A percentile compares a stretch with the other conserved stretches of the same genome.
Evolutionary conservation across 345 rosid genomes (phyloP).

Genomic region (Eucalyptus caleyi): DNA sequence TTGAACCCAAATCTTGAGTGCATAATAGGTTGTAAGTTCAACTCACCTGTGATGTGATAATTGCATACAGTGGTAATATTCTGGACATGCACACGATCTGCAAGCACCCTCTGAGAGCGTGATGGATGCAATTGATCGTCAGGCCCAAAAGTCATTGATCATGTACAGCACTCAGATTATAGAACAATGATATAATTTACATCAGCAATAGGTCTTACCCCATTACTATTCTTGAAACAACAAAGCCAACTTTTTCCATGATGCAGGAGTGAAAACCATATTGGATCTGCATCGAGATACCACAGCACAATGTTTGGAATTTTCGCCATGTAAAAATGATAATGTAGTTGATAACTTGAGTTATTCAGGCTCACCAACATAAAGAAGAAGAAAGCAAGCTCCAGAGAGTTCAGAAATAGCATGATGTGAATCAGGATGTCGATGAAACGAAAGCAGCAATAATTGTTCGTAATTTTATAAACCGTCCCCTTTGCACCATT

Average conservation of each 20-base stretch:
- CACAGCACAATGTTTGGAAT: neutral
- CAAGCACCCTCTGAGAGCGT: conserved; percentile 24
- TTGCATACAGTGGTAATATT: conserved; percentile 75
- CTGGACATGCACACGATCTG: conserved; percentile 76
- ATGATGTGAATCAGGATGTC: conserved; percentile 58
- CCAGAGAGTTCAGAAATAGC: conserved; percentile 78
- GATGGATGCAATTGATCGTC: neutral
- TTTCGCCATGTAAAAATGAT: neutral
- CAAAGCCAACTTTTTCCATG: conserved; percentile 43
- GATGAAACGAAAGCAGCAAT: conserved; percentile 52
- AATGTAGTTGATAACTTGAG: neutral
- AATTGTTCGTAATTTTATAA: conserved; percentile 57
- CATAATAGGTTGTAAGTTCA: neutral
- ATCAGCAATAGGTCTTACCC: conserved; percentile 32
- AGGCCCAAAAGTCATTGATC: neutral
- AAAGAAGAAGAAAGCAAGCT: conserved; percentile 67
- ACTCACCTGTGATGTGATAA: conserved; percentile 61
- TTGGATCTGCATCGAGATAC: conserved; percentile 29
- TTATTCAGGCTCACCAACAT: conserved; percentile 30
- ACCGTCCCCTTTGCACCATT: conserved; percentile 24
- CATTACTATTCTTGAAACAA: conserved; percentile 51
- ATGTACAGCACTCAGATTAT: neutral
- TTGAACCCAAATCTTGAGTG: neutral
- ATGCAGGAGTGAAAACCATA: conserved; percentile 70
- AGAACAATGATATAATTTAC: neutral